Conservation (phyloP, 176 grass and related monocot genomes). For the Triticum turgidum region DNA sequence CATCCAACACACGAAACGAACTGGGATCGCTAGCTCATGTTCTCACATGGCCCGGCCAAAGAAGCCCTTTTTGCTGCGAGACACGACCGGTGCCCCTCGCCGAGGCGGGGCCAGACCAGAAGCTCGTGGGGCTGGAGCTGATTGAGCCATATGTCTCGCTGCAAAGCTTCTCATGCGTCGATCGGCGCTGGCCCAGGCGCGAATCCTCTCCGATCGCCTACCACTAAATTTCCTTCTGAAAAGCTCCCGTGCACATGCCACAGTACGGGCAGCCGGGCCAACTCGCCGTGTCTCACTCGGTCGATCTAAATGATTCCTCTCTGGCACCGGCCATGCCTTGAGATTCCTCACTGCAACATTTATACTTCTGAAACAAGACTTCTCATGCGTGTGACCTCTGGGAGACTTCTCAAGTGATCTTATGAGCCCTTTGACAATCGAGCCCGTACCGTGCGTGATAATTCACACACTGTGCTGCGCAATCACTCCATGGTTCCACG, state of each 20-base stretch:
- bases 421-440: conserved; percentile 39
- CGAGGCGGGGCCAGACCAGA: not conserved
- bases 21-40: not conserved
- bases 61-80: not conserved
- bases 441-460: not conserved
- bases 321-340: conserved; percentile 13
- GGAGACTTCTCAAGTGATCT: not conserved
- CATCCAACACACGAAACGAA: not conserved
- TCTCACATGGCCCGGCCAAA: not conserved
- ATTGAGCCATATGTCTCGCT: conserved; percentile 46
- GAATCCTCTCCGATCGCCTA: conserved; percentile 9
- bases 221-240: not conserved
- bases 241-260: conserved; percentile 42
- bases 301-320: conserved; percentile 16
- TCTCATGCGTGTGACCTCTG: not conserved
- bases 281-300: conserved; percentile 31
- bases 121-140: conserved; percentile 15
- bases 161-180: conserved; percentile 21
- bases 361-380: conserved; percentile 22
- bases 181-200: conserved; percentile 18
- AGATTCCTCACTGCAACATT: conserved; percentile 2
- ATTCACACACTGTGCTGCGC: conserved; percentile 18
- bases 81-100: not conserved
- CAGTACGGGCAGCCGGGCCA: not conserved
- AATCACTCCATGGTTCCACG: not conserved